Evolutionary conservation across 345 rosid genomes (phyloP).

Genomic region (Toxicodendron radicans): DNA sequence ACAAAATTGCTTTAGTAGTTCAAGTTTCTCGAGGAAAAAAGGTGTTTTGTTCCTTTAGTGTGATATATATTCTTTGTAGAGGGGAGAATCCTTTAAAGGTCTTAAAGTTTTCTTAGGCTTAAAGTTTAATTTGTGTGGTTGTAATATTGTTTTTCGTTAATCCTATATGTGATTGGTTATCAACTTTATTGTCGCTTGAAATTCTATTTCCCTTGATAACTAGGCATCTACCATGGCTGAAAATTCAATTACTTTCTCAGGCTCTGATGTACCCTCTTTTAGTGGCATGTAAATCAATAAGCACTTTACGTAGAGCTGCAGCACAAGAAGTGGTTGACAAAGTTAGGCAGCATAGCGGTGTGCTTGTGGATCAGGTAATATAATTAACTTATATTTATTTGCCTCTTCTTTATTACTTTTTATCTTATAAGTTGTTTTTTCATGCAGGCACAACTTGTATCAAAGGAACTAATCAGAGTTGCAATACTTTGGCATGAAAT

Average conservation of each 20-base stretch:
- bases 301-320: constrained; percentile 90
- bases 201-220: background rate
- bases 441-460: constrained; percentile 91
- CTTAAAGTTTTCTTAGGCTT: no score
- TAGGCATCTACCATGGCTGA: constrained; percentile 4
- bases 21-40: no score
- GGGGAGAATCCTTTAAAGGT: no score
- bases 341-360: constrained; percentile 95
- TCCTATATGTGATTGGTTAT: no score
- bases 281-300: constrained; percentile 97
- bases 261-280: constrained; percentile 99
- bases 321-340: constrained; percentile 97
- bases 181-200: background rate
- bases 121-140: no score
- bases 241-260: constrained; percentile 38
- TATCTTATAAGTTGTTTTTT: constrained; percentile 18
- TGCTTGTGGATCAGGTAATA: constrained; percentile 88
- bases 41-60: no score
- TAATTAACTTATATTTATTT: constrained; percentile 8
- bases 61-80: no score
- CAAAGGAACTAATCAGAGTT: constrained; percentile 88
- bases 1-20: no score
- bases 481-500: constrained; percentile 99
- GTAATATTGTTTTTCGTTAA: no score
- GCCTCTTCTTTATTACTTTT: background rate